phyloP scores from a whole-genome alignment of 139 green algal genomes.

The Coccomyxa sp. region DNA sequence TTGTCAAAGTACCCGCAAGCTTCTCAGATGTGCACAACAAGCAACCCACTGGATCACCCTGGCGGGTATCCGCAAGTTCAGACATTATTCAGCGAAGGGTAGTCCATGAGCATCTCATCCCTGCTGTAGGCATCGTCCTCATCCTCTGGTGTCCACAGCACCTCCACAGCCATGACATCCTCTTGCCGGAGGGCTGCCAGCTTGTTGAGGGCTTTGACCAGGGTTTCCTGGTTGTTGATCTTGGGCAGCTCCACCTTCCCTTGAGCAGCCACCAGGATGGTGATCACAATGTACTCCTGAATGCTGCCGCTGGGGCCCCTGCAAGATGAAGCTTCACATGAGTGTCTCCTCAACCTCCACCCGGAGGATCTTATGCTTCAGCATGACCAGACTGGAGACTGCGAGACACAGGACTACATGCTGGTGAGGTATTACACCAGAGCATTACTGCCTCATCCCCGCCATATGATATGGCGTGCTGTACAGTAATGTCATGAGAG shows the following conservation, averaged over 20 bases:
- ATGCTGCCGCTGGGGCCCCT: constrained; percentile 10
- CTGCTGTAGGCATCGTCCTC: constrained; percentile 74
- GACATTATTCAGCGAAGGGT: constrained; percentile 64
- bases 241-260: constrained; percentile 69
- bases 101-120: constrained; percentile 83
- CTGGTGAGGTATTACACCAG: too few species aligned
- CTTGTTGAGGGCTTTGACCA: constrained; percentile 58
- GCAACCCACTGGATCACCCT: too few species aligned
- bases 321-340: not conserved
- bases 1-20: too few species aligned
- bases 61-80: too few species aligned
- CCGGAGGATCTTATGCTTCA: too few species aligned
- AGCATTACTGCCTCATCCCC: too few species aligned
- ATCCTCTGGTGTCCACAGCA: constrained; percentile 96
- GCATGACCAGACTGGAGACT: too few species aligned
- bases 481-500: too few species aligned
- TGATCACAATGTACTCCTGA: constrained; percentile 84
- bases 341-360: too few species aligned
- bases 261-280: constrained; percentile 77
- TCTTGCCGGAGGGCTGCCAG: constrained; percentile 67
- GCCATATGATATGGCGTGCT: too few species aligned
- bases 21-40: too few species aligned
- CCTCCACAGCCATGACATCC: constrained; percentile 84
- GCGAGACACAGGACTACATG: too few species aligned
- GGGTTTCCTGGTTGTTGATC: constrained; percentile 39